Evolutionary conservation across 2,329 filamentous ascomycete species (phyloP), one percentile per base, ranked within the genome.

Genomic region (Pseudogymnoascus sp.): DNA sequence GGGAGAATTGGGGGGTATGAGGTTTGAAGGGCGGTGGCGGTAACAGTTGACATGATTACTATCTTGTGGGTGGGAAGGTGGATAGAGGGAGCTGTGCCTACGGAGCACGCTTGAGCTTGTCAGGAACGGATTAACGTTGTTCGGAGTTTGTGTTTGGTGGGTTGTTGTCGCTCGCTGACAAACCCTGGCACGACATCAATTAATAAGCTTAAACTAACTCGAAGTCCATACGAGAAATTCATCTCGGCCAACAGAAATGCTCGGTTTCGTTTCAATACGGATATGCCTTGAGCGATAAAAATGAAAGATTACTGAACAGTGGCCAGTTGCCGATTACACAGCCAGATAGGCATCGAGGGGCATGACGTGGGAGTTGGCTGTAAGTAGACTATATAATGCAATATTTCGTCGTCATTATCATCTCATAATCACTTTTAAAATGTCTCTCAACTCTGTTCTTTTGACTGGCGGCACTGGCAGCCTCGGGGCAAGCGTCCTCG

Each of bases 1-100:
- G 92, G 92, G 60, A 90, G 82, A 65, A 87, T 86, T 25, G 93
- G 92, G 76, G 88, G 87, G 66, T 87, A 83, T 61, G 86, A 88
- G 75, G 89, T 92, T 75, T 93, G 88, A 59, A 91, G 82, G 66
- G 87, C 85, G 40, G 83, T 83, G 39, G 82, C 77, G n/a, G 90
- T 89, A 71, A 94, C 88, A 18, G 91, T 94, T 62, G 92, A 92
- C 92, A 96, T 96, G 58, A 62, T 74, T 67, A 33, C 36, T 60
- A 21, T 21, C 48, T 55, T 63, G 58, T 36, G 29, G 18, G 59
- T 33, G 39, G 58, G 60, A 45, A 61, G 61, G 37, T 25, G 39
- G 60, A 39, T 33, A 21, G 37, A 31, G 39, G 59, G 25, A 45
- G 60, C 31, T 61, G 59, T 59, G 15, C 29, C 45, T 33, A 55